phyloP scores from a whole-genome alignment of 2,329 filamentous ascomycete genomes.

The Aspergillus terreus region DNA sequence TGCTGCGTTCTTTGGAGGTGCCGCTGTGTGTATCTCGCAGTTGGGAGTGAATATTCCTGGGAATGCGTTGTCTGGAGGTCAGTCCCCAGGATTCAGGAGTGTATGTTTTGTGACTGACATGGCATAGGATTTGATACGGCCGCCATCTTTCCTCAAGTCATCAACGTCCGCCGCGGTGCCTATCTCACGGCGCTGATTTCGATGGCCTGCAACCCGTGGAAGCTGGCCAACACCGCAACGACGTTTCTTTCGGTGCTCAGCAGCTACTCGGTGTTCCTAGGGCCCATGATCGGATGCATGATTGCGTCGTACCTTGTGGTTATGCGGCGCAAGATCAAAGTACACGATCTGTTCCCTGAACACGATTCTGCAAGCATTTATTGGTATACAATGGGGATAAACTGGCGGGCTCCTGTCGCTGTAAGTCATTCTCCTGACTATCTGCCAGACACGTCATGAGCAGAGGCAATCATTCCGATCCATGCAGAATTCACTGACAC shows the following conservation, averaged over 20 bases:
- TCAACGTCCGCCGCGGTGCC: conserved; percentile 55
- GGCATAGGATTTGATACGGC: conserved; percentile 52
- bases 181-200: conserved; percentile 43
- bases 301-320: conserved; percentile 46
- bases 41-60: conserved; percentile 24
- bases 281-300: conserved; percentile 44
- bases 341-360: conserved; percentile 42
- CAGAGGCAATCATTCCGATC: no score
- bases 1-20: conserved; percentile 20
- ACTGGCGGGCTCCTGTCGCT: conserved; percentile 21
- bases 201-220: conserved; percentile 22
- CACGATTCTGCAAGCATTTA: conserved; percentile 20
- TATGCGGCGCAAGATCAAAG: conserved; percentile 36
- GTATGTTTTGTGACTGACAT: not conserved
- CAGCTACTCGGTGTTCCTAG: conserved; percentile 44
- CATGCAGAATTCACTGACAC: not conserved
- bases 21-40: conserved; percentile 23
- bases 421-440: not conserved
- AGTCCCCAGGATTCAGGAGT: not conserved
- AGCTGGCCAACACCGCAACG: conserved; percentile 20
- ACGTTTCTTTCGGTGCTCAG: conserved; percentile 20
- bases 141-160: conserved; percentile 49
- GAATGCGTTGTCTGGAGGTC: conserved; percentile 17
- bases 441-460: no score
- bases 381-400: conserved; percentile 21